phyloP scores from a whole-genome alignment of 208 protist genomes.

The Acanthamoeba polyphaga region DNA sequence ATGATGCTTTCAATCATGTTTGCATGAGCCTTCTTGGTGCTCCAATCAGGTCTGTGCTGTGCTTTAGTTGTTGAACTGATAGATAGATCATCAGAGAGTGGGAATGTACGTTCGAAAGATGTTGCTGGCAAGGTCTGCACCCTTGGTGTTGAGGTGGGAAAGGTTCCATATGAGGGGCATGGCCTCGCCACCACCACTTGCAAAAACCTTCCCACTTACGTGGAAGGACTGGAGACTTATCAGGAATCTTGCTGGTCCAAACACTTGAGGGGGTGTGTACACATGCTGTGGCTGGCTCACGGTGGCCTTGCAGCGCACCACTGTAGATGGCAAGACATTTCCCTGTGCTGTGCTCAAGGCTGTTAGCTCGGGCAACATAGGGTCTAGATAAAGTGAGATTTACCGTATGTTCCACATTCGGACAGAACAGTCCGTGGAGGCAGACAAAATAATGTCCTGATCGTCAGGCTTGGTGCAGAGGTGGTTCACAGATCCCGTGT shows the following conservation, averaged over 20 bases:
- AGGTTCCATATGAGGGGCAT: background rate
- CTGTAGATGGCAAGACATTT: background rate
- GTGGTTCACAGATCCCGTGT: background rate
- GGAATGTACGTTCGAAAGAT: no score
- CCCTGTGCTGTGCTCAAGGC: background rate
- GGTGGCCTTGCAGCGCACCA: background rate
- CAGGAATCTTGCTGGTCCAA: fast-evolving
- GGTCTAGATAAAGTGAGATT: no score
- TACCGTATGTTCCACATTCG: background rate
- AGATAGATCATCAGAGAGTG: no score
- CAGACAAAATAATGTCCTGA: background rate
- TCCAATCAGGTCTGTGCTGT: background rate
- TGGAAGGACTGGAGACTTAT: background rate
- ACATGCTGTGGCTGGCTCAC: background rate
- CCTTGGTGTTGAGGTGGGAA: background rate
- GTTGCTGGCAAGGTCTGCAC: no score
- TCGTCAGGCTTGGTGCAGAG: background rate
- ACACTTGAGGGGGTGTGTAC: background rate
- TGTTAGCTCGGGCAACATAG: no score
- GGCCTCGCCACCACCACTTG: background rate
- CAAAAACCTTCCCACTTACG: background rate
- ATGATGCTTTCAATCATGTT: background rate
- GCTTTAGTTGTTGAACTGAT: background rate
- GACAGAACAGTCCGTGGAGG: background rate
- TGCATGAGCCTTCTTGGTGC: background rate